Conservation (phyloP, 129 eudicot genomes). For the Centella asiatica region DNA sequence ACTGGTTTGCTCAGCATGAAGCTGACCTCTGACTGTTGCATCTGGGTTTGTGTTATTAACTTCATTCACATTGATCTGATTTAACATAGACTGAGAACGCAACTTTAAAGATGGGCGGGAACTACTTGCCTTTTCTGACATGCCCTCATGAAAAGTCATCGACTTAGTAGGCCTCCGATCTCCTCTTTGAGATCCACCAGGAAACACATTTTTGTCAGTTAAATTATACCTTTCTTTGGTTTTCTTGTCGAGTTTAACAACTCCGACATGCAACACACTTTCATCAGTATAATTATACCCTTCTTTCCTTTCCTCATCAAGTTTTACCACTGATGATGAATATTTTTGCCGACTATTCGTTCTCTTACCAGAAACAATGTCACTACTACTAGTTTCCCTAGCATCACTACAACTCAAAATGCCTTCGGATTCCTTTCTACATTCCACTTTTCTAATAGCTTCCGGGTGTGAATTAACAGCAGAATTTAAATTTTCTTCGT, state of each 20-base stretch:
- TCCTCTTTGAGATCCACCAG: neutral
- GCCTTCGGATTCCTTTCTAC: neutral
- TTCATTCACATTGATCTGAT: conserved; percentile 15
- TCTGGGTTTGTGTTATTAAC: conserved; percentile 15
- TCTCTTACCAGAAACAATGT: neutral
- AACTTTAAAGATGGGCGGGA: conserved; percentile 28
- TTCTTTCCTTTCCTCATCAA: neutral
- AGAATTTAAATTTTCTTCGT: neutral
- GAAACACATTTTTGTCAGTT: neutral
- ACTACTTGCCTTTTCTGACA: conserved; percentile 20
- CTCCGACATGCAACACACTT: neutral
- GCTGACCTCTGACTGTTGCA: conserved; percentile 13
- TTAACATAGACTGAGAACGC: conserved; percentile 27
- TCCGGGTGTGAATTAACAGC: conserved; percentile 3
- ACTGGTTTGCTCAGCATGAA: conserved; percentile 14
- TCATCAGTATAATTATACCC: neutral
- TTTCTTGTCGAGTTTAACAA: neutral
- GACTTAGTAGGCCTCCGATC: neutral
- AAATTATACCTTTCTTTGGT: neutral
- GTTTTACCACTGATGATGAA: neutral
- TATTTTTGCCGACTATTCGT: neutral
- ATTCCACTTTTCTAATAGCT: conserved; percentile 2
- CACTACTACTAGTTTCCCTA: neutral
- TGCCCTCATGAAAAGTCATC: conserved; percentile 25
- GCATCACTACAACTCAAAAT: neutral